Conservation (phyloP, 371 early-diverging fungal species). For the Dinochytrium kinnereticum region DNA sequence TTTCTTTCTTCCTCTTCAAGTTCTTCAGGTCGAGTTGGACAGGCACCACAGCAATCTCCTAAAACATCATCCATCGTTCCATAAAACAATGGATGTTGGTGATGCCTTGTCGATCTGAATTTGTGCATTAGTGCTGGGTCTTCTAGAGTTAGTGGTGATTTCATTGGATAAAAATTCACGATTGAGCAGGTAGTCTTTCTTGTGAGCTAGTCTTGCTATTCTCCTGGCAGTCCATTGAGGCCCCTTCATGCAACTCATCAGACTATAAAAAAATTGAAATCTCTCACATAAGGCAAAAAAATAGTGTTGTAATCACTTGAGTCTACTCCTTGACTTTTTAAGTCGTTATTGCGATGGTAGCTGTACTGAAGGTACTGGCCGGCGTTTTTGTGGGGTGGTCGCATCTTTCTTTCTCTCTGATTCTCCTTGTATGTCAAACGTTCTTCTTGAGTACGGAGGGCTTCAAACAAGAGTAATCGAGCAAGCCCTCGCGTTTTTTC, state of each 20-base stretch:
- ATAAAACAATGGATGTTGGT: conserved; percentile 43
- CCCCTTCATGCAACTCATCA: neutral
- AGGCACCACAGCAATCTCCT: conserved; percentile 38
- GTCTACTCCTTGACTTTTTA: conserved; percentile 28
- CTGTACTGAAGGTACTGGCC: conserved; percentile 18
- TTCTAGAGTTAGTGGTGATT: neutral
- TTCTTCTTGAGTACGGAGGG: conserved; percentile 18
- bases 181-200: conserved; percentile 38
- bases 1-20: conserved; percentile 26
- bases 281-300: conserved; percentile 33
- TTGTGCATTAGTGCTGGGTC: conserved; percentile 24
- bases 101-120: conserved; percentile 25
- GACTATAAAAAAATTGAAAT: neutral
- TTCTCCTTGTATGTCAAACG: conserved; percentile 34
- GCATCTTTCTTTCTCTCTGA: conserved; percentile 19
- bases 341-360: conserved; percentile 8
- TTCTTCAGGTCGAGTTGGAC: conserved; percentile 26
- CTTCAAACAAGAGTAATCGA: conserved; percentile 41
- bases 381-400: conserved; percentile 38
- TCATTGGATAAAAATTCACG: neutral
- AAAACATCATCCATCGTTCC: conserved; percentile 43
- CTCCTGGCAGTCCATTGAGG: conserved; percentile 24
- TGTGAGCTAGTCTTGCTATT: conserved; percentile 20
- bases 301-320: conserved; percentile 40
- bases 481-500: conserved; percentile 41